These are phyloP conservation scores for Penicillium dipodomyicola DNA, from an alignment of 495 filamentous ascomycete genomes.

Conservation along the genomic window DNA sequence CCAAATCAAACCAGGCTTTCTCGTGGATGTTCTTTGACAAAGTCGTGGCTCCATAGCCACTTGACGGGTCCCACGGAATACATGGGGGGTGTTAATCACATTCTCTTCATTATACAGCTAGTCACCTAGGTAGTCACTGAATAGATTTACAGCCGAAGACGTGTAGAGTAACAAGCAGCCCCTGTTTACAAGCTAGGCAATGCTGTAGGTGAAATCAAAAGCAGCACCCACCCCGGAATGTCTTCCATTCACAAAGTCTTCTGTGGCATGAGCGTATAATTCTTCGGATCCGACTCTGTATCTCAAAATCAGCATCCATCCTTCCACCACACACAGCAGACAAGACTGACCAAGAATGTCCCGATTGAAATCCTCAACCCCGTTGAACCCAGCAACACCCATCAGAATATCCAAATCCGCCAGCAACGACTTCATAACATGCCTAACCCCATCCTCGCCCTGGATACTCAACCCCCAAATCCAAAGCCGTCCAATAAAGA, in stretches of 20 bases:
- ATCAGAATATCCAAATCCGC: slow-evolving; percentile 68
- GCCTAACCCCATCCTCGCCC: slow-evolving; percentile 59
- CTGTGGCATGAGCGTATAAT: slow-evolving; percentile 43
- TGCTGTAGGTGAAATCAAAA: too few relatives aligned
- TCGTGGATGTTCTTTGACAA: too few relatives aligned
- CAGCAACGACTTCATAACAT: slow-evolving; percentile 63
- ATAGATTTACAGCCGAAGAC: too few relatives aligned
- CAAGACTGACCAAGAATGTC: slow-evolving; percentile 35
- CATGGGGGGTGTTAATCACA: too few relatives aligned
- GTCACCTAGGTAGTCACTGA: too few relatives aligned
- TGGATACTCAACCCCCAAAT: slow-evolving; percentile 60
- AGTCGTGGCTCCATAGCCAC: too few relatives aligned
- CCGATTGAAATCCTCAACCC: slow-evolving; percentile 51
- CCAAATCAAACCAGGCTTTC: too few relatives aligned
- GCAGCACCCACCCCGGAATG: too few relatives aligned
- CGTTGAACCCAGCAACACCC: slow-evolving; percentile 60
- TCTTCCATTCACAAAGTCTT: slow-evolving; percentile 25
- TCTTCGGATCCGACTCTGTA: slow-evolving; percentile 45
- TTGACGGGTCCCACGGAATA: too few relatives aligned
- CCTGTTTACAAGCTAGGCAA: too few relatives aligned
- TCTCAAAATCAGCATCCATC: background rate
- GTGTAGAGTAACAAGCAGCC: too few relatives aligned
- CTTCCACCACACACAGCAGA: background rate
- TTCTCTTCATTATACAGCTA: too few relatives aligned
- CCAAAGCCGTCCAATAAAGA: slow-evolving; percentile 62